Conservation (phyloP, 495 filamentous ascomycete genomes). For the Talaromyces nanjingensis region DNA sequence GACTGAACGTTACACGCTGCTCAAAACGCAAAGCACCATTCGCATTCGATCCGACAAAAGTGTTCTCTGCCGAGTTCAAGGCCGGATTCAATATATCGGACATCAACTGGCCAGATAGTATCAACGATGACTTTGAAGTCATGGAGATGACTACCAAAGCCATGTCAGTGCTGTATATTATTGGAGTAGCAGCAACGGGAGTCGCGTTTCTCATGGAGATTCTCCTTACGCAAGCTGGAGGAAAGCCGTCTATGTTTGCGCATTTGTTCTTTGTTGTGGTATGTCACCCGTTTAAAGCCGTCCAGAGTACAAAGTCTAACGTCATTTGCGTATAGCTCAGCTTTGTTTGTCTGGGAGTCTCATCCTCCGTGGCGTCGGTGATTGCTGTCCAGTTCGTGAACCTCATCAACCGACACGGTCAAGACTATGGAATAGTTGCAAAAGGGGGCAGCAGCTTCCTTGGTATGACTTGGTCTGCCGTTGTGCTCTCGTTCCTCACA, state of each 20-base stretch:
- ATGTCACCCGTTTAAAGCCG: not conserved
- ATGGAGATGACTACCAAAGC: slow-evolving; percentile 40
- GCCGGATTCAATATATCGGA: slow-evolving; percentile 45
- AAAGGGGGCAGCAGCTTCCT: slow-evolving; percentile 49
- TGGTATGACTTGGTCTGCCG: slow-evolving; percentile 53
- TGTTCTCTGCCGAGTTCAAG: slow-evolving; percentile 47
- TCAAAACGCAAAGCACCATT: slow-evolving; percentile 47
- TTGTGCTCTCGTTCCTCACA: slow-evolving; percentile 41
- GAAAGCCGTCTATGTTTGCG: slow-evolving; percentile 28
- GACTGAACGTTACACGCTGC: slow-evolving; percentile 55
- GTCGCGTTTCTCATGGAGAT: slow-evolving; percentile 46
- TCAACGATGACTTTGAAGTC: slow-evolving; percentile 53
- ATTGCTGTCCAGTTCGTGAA: slow-evolving; percentile 50
- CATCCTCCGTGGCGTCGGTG: slow-evolving; percentile 57
- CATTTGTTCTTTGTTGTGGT: slow-evolving; percentile 35
- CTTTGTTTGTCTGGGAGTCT: slow-evolving; percentile 44
- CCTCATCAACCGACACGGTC: slow-evolving; percentile 51
- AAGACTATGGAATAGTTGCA: slow-evolving; percentile 46
- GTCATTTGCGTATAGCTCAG: slow-evolving; percentile 26
- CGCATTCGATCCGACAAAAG: slow-evolving; percentile 52
- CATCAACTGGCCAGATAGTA: slow-evolving; percentile 55
- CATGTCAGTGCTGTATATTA: slow-evolving; percentile 58
- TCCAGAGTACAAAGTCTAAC: not conserved
- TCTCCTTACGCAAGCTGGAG: slow-evolving; percentile 29
- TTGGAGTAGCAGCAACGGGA: slow-evolving; percentile 52